A percentile compares a stretch with the other conserved stretches of the same genome.
Evolutionary conservation across 2,329 filamentous ascomycete genomes (phyloP).

Genomic region (Conoideocrella luteorostrata): DNA sequence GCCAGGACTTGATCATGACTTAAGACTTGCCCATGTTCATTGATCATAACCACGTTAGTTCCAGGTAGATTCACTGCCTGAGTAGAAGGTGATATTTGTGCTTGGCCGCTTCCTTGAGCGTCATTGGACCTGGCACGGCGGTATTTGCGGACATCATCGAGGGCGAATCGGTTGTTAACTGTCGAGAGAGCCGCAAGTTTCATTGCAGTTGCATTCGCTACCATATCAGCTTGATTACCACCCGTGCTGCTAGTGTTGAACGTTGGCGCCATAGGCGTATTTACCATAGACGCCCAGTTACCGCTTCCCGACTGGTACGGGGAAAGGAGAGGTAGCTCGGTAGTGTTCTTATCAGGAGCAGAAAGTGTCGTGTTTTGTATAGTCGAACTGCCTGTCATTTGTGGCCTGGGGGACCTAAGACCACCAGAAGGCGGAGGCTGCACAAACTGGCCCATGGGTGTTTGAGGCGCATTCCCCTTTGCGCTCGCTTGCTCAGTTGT

Average conservation of each 20-base stretch:
- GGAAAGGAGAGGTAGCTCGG: conserved; percentile 79
- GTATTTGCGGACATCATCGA: conserved; percentile 96
- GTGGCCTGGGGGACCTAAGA: conserved; percentile 74
- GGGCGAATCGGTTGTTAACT: conserved; percentile 94
- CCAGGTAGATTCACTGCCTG: conserved; percentile 58
- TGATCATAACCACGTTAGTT: conserved; percentile 86
- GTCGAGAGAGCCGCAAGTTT: conserved; percentile 95
- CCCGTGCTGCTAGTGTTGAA: conserved; percentile 56
- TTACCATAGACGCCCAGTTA: conserved; percentile 98
- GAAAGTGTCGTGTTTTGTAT: conserved; percentile 81
- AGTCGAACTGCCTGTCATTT: conserved; percentile 58
- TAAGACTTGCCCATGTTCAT: conserved; percentile 83
- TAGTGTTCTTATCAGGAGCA: conserved; percentile 56
- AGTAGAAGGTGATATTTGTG: conserved; percentile 60
- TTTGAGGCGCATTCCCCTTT: conserved; percentile 72
- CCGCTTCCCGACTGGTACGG: conserved; percentile 74
- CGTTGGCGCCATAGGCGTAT: conserved; percentile 88
- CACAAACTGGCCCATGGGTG: conserved; percentile 90
- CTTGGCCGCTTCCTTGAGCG: conserved; percentile 56
- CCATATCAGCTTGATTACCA: conserved; percentile 84
- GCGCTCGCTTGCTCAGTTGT: conserved; percentile 47
- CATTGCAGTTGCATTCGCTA: conserved; percentile 98
- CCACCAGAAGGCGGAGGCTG: conserved; percentile 69
- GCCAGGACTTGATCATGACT: conserved; percentile 79
- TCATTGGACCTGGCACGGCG: conserved; percentile 87